Percentiles rank a stretch among this genome's conserved stretches.
Conservation (phyloP, 2,329 filamentous ascomycete species). For the Fusarium poae region DNA sequence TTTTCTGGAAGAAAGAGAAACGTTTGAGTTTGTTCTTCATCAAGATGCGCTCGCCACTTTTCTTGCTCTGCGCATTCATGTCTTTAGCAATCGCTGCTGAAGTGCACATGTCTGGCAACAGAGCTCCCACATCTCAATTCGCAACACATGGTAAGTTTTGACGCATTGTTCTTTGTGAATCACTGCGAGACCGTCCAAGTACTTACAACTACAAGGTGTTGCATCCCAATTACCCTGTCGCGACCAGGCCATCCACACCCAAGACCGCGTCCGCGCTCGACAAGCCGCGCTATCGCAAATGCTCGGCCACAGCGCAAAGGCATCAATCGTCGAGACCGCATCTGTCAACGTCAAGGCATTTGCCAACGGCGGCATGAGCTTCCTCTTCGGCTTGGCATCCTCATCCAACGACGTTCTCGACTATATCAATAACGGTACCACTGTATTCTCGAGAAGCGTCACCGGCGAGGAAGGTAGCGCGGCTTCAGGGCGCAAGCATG, state of each 20-base stretch:
- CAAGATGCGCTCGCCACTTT: constrained; percentile 39
- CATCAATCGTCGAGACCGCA: constrained; percentile 84
- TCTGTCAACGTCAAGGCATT: constrained; percentile 83
- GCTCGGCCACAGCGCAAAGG: constrained; percentile 83
- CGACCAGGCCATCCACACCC: constrained; percentile 81
- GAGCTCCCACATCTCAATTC: constrained; percentile 40
- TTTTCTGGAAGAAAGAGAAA: background rate
- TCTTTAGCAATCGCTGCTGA: constrained; percentile 27
- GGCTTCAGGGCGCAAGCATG: constrained; percentile 55
- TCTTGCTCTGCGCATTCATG: constrained; percentile 36
- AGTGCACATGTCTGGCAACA: constrained; percentile 35
- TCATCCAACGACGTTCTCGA: constrained; percentile 83
- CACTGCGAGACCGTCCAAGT: background rate
- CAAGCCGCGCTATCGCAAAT: constrained; percentile 84
- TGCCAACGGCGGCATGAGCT: constrained; percentile 83
- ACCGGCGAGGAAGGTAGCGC: constrained; percentile 73
- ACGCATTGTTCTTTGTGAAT: background rate
- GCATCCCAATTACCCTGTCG: constrained; percentile 75
- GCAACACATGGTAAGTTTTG: constrained; percentile 41
- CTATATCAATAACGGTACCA: constrained; percentile 89
- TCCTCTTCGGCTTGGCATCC: constrained; percentile 83
- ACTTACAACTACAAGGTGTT: constrained; percentile 66
- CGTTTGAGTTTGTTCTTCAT: background rate
- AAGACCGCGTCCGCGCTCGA: constrained; percentile 78
- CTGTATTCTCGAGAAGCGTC: constrained; percentile 84